Base-by-base conservation (phyloP, 805 yeast genomes). In the Wickerhamiella qilinensis region DNA sequence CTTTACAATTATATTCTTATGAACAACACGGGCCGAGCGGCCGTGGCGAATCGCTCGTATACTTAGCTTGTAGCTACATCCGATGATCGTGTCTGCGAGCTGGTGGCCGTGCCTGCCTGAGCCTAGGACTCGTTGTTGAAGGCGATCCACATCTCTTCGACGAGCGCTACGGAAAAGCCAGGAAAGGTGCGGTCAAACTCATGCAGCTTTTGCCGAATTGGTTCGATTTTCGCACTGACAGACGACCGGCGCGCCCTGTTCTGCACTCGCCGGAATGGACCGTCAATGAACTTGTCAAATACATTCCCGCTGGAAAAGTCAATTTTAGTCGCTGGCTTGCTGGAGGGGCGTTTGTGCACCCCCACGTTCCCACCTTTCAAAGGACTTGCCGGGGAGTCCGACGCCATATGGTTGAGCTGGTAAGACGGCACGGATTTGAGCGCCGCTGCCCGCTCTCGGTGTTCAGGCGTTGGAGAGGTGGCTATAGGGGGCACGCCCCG, bases 111-210 rank as follows among this genome's bases (percentile, higher is more conserved):
- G n/a, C n/a, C n/a, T n/a, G n/a, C n/a, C n/a, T n/a, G n/a, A n/a
- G n/a, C n/a, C n/a, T n/a, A n/a, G n/a, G n/a, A n/a, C n/a, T n/a
- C n/a, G n/a, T n/a, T n/a, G 6, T n/a, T 28, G 14, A n/a, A 28
- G 30, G 20, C 20, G 6, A 30, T 9, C 20, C 33, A 30, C 33
- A 77, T 56, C 51, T 79, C 88, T 53, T 79, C 83, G 7, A 75
- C 58, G 7, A 80, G 63, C 0, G 82, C 83, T 40, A 71, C 75
- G 35, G 73, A 59, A 33, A 80, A 61, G 0, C 91, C 91, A 1
- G 80, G 77, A 40, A 71, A 72, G 17, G 56, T 52, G 18, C 48
- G 41, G 47, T 80, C 85, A 24, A 67, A 64, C 3, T 51, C 53
- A 2, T 57, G 51, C 29, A 79, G 56, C 9, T 55, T 56, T 4